Evolutionary conservation across 2,329 filamentous ascomycete genomes (phyloP).

Genomic region (Phyllachora maydis): DNA sequence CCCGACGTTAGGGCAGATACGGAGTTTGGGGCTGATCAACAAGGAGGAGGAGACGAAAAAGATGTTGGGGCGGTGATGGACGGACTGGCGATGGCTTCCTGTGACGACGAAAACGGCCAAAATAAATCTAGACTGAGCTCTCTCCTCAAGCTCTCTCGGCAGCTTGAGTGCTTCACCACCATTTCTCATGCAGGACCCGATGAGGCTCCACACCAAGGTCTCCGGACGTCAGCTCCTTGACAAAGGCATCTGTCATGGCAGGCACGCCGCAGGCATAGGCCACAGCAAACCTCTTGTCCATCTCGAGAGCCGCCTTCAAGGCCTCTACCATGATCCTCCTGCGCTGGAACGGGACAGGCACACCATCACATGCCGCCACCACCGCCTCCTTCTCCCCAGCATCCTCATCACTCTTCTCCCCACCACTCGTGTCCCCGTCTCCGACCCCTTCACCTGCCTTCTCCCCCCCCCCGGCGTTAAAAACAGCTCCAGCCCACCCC

Average conservation of each 20-base stretch:
- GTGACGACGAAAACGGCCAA: not conserved
- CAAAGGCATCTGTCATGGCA: constrained; percentile 46
- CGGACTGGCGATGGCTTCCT: constrained; percentile 1
- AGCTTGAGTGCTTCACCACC: constrained; percentile 17
- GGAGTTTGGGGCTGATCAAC: constrained; percentile 64
- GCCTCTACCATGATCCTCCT: constrained; percentile 22
- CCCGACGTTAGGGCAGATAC: constrained; percentile 69
- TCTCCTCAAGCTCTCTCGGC: no score
- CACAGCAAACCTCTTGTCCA: constrained; percentile 18
- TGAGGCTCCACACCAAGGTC: constrained; percentile 8
- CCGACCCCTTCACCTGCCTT: constrained; percentile 1
- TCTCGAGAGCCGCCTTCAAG: constrained; percentile 16
- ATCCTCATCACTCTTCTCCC: no score
- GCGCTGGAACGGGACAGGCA: constrained; percentile 10
- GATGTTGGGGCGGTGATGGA: constrained; percentile 18
- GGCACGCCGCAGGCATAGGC: constrained; percentile 52
- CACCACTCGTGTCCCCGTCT: no score
- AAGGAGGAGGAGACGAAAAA: constrained; percentile 64
- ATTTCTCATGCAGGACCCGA: constrained; percentile 15
- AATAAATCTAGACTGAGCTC: not conserved
- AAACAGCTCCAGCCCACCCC: constrained; percentile 23
- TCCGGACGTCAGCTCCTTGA: constrained; percentile 19
- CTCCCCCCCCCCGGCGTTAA: constrained; percentile 17
- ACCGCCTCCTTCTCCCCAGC: no score
- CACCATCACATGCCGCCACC: constrained; percentile 5